These are phyloP conservation scores for Poronia punctata DNA, from an alignment of 495 filamentous ascomycete genomes.

Conservation along the genomic window DNA sequence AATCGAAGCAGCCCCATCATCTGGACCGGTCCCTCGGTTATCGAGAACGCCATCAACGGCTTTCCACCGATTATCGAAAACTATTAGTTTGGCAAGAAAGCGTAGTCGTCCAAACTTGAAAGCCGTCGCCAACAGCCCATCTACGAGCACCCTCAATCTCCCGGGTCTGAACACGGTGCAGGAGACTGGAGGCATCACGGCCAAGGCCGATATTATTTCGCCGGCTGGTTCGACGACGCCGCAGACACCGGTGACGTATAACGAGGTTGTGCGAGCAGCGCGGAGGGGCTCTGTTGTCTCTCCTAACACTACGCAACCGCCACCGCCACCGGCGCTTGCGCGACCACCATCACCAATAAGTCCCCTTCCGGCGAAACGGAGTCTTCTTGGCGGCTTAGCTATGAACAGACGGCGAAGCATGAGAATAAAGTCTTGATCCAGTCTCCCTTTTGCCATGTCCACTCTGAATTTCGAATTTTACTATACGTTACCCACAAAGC, in stretches of 20 bases:
- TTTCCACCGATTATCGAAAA: conserved; percentile 37
- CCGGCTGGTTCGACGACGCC: conserved; percentile 17
- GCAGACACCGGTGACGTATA: conserved; percentile 32
- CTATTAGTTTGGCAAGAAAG: conserved; percentile 39
- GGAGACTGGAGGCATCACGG: conserved; percentile 10
- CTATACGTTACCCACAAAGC: background rate
- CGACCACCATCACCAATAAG: conserved; percentile 17
- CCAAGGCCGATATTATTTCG: background rate
- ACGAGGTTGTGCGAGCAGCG: conserved; percentile 28
- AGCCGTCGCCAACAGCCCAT: conserved; percentile 14
- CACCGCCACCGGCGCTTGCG: conserved; percentile 6
- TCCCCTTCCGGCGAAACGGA: conserved; percentile 23
- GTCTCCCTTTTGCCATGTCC: background rate
- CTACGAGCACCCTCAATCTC: conserved; percentile 16
- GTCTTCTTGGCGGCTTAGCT: conserved; percentile 34
- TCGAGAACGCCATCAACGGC: conserved; percentile 34
- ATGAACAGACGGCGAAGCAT: conserved; percentile 29
- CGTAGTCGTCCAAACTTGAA: conserved; percentile 38
- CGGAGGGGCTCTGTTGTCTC: conserved; percentile 29
- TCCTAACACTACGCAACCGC: conserved; percentile 7
- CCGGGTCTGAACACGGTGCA: conserved; percentile 13
- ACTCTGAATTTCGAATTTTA: background rate
- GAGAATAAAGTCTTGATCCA: conserved; percentile 27
- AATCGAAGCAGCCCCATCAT: conserved; percentile 8
- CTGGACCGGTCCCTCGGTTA: conserved; percentile 13